Evolutionary conservation across 208 protist genomes (phyloP).

Genomic region (Histomonas meleagridis): DNA sequence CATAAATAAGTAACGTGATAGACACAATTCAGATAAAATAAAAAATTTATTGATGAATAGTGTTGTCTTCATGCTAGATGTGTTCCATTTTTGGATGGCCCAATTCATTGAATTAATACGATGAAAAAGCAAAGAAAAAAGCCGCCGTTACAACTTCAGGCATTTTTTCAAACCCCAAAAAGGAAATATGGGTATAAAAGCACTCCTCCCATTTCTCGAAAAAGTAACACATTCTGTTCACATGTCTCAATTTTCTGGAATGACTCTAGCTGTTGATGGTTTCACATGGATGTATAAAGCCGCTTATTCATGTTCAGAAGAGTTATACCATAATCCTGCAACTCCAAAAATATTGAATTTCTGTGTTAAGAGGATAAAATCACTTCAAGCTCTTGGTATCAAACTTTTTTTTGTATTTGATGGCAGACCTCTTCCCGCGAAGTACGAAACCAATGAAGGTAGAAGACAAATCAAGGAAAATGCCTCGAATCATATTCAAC

Average conservation of each 20-base stretch:
- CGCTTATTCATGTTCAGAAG: constrained; percentile 57
- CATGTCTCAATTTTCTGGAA: constrained; percentile 51
- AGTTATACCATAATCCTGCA: constrained; percentile 51
- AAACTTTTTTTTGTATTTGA: constrained; percentile 76
- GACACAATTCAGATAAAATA: too few species aligned
- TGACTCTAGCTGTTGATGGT: constrained; percentile 63
- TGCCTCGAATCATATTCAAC: too few species aligned
- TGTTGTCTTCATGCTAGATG: too few species aligned
- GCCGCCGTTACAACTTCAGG: too few species aligned
- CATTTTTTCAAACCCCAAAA: too few species aligned
- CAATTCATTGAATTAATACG: too few species aligned
- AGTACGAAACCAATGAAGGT: constrained; percentile 46
- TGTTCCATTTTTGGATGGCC: too few species aligned
- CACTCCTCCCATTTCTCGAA: background rate
- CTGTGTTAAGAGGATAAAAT: constrained; percentile 57
- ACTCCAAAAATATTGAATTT: constrained; percentile 51
- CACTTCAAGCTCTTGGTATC: constrained; percentile 57
- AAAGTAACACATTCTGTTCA: constrained; percentile 10
- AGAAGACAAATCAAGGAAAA: constrained; percentile 55
- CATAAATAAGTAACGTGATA: too few species aligned
- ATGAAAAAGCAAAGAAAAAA: too few species aligned
- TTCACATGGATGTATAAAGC: constrained; percentile 66
- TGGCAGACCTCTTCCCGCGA: constrained; percentile 64
- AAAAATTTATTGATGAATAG: too few species aligned
- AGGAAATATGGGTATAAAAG: constrained; percentile 6